Conservation (phyloP, 1,284 basidiomycete genomes). For the Ustilago crameri region DNA sequence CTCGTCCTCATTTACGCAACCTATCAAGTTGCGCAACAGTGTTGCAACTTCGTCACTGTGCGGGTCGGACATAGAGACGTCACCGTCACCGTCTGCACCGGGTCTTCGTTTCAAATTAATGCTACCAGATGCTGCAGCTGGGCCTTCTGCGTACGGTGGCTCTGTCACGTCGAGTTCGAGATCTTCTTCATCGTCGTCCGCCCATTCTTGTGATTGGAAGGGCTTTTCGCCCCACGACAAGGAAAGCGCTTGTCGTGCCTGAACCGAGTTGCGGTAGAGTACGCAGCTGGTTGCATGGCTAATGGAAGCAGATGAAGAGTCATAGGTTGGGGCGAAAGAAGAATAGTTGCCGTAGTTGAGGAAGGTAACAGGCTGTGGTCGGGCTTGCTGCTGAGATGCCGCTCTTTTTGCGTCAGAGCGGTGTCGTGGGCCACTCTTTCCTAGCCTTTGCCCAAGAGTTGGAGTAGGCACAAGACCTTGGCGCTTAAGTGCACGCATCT, state of each 20-base stretch:
- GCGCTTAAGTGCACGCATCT: slow-evolving; percentile 26
- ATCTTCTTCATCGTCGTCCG: slow-evolving; percentile 12
- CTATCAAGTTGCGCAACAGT: slow-evolving; percentile 18
- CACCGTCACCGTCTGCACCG: slow-evolving; percentile 9
- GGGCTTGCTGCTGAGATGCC: slow-evolving; percentile 13
- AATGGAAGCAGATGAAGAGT: slow-evolving; percentile 48
- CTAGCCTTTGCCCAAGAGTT: slow-evolving; percentile 45
- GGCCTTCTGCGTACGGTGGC: slow-evolving; percentile 5
- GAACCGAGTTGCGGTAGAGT: slow-evolving; percentile 30
- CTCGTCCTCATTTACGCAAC: slow-evolving; percentile 18
- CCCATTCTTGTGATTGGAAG: background rate
- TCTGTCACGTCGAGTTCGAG: slow-evolving; percentile 7
- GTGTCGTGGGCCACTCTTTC: slow-evolving; percentile 18
- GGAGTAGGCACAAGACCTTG: slow-evolving; percentile 32
- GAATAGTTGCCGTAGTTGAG: slow-evolving; percentile 59
- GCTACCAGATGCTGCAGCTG: background rate
- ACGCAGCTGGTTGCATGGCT: slow-evolving; percentile 27
- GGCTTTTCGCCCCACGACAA: slow-evolving; percentile 32
- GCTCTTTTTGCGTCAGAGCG: slow-evolving; percentile 23
- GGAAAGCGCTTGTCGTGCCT: slow-evolving; percentile 17
- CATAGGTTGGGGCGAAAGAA: slow-evolving; percentile 61
- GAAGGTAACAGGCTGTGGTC: slow-evolving; percentile 40
- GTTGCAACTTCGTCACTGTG: slow-evolving; percentile 10
- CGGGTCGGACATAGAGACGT: slow-evolving; percentile 13
- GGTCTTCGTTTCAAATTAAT: background rate